Evolutionary conservation across 106 monocot genomes (phyloP), one percentile per base, ranked within the genome.

Genomic region (Allium cepa): DNA sequence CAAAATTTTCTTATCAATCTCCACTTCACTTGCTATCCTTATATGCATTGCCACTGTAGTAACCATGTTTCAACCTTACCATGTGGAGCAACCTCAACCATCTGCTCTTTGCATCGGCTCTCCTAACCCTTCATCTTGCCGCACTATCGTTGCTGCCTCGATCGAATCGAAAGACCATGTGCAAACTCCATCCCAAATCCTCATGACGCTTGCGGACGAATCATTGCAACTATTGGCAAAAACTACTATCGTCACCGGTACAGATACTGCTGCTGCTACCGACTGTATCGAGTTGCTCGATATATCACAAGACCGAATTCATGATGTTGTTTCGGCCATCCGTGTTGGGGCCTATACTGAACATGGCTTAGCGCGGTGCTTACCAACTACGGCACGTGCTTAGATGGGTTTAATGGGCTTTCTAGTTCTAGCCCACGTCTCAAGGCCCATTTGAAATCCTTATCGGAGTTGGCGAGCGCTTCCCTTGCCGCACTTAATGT

Each of bases 341-440:
- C 49, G 49, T 50, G 15, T 3, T 12, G 64, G 64, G 7, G 4
- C 47, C 16, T 18, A 49, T 46, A 49, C 64, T 11, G 64, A 3
- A 64, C 64, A 17, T 64, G 64, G 64, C 47, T 64, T 49, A 64
- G 64, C 64, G 47, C 64, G 17, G 64, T 64, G 46, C 64, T 64
- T 15, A 10, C 64, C 3, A 64, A 64, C 17, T 49, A 64, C 14
- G 48, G 16, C 48, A 64, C 47, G 47, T 64, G 64, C 49, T 49
- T 64, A n/a, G 47, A 64, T 16, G 47, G 64, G 48, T 49, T 64
- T 9, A 64, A 1, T 16, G n/a, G 47, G 48, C 12, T 16, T 2
- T 3, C 6, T 2, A 46, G 26, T 2, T 16, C 48, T 10, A 8
- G 7, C 2, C 13, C 47, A 46, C 48, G 22, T 22, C 22, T 22